These are phyloP conservation scores for Cyclostephanos tholiformis DNA, from an alignment of 108 stramenopile species.

Conservation along the genomic window DNA sequence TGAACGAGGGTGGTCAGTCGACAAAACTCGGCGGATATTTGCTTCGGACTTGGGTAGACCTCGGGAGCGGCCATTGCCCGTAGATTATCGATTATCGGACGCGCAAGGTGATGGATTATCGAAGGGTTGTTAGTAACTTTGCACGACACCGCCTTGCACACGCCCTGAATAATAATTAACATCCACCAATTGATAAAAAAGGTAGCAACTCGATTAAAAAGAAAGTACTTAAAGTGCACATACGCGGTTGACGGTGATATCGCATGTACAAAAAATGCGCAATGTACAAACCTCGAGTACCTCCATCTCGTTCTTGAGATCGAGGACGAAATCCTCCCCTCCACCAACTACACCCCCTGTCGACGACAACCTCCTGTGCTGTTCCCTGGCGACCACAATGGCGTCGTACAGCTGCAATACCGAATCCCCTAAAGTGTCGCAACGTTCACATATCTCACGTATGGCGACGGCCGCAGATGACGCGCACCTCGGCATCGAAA, in stretches of 20 bases:
- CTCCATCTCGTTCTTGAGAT: conserved; percentile 87
- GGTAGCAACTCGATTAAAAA: too few species aligned
- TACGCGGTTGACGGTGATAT: too few species aligned
- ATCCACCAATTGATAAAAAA: too few species aligned
- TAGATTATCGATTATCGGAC: conserved; percentile 78
- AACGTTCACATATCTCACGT: conserved; percentile 80
- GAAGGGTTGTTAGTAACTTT: conserved; percentile 53
- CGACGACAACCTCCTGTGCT: conserved; percentile 9
- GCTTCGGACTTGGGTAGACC: conserved; percentile 48
- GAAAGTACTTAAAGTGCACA: too few species aligned
- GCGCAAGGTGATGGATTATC: conserved; percentile 64
- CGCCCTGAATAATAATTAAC: too few species aligned
- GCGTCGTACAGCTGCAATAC: conserved; percentile 83
- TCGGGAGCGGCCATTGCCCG: conserved; percentile 51
- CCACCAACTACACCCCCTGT: background rate
- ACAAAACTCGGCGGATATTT: conserved; percentile 77
- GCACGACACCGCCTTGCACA: conserved; percentile 76
- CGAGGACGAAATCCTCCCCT: conserved; percentile 53
- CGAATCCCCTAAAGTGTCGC: conserved; percentile 74
- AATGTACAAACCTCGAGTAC: too few species aligned
- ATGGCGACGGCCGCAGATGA: conserved; percentile 84
- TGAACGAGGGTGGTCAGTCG: conserved; percentile 84
- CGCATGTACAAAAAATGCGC: too few species aligned
- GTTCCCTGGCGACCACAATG: conserved; percentile 58
- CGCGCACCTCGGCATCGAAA: conserved; percentile 74